Base-by-base conservation (phyloP, 2,329 filamentous ascomycete species). In the Orbilia oligospora region DNA sequence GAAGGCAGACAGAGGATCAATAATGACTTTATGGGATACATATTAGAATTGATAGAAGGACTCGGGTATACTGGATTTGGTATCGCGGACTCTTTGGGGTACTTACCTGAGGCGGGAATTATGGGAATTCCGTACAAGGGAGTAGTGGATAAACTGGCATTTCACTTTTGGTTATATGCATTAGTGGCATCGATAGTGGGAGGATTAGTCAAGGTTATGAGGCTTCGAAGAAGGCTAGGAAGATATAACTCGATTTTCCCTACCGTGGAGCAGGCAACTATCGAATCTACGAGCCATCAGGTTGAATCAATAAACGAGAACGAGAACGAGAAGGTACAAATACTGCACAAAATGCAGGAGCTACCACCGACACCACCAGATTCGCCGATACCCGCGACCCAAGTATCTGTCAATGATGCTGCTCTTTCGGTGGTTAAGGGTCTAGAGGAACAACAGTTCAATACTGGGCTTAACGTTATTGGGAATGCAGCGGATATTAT, bases 91-190 rank as follows among this genome's bases (percentile, higher is more conserved):
- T 71, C 73, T 24, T 41, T 77, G 30, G 73, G 73, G 3, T 79
- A 79, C 24, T 33, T 79, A 18, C 70, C 76, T 1, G 76, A 79
- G 5, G 69, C 76, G 24, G 76, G 69, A 22, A 79, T 79, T 22
- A 64, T 64, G 14, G 63, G 53, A 1, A 73, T 79, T 20, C 76
- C 76, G 22, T 65, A 79, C 33, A 68, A 56, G 24, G 63, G 46
- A 14, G 10, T 65, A 3, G 64, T 79, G 16, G 76, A 79, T 36
- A 79, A 68, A n/a, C 27, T 70, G 55, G 76, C 76, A 12, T 77
- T 79, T 67, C 53, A 79, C 36, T 72, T 79, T 38, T 79, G 76
- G 76, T 44, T 79, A 12, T 79, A 73, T 33, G 76, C 76, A 8
- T 48, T 79, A 10, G 24, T 69, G 18, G 76, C 76, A 20, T 79